Conservation (phyloP, 495 filamentous ascomycete genomes). For the Penicillium alfredii region DNA sequence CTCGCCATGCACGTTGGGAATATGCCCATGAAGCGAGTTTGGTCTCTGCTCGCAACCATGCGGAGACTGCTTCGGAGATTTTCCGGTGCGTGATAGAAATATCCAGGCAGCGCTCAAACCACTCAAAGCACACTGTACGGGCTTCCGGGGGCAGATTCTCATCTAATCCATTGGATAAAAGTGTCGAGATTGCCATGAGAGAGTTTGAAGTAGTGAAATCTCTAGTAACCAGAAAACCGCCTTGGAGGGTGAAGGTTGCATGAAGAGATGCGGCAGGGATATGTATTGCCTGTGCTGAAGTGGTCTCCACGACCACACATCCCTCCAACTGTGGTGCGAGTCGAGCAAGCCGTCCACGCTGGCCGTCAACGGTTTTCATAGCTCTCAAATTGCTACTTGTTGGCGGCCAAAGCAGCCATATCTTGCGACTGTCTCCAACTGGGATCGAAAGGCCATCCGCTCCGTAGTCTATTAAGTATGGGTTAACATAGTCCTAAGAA, state of each 20-base stretch:
- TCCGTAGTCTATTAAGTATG: conserved; percentile 8
- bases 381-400: conserved; percentile 8
- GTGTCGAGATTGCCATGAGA: conserved; percentile 5
- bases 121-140: conserved; percentile 6
- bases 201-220: conserved; percentile 15
- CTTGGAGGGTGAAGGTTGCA: conserved; percentile 11
- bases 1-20: conserved; percentile 6
- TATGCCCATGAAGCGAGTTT: conserved; percentile 5
- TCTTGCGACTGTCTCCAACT: conserved; percentile 13
- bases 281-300: conserved; percentile 11
- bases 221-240: conserved; percentile 13
- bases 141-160: conserved; percentile 4
- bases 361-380: conserved; percentile 7
- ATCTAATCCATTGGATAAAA: conserved; percentile 4
- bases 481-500: too few relatives aligned
- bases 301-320: conserved; percentile 10
- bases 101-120: conserved; percentile 7
- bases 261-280: conserved; percentile 11
- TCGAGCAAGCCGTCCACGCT: conserved; percentile 6
- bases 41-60: conserved; percentile 2
- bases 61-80: conserved; percentile 1
- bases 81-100: conserved; percentile 1
- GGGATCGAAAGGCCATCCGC: conserved; percentile 13
- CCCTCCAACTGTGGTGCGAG: conserved; percentile 10
- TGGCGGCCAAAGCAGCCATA: conserved; percentile 15